Base-by-base conservation (phyloP, 2,329 filamentous ascomycete species). In the Cercospora canescens region DNA sequence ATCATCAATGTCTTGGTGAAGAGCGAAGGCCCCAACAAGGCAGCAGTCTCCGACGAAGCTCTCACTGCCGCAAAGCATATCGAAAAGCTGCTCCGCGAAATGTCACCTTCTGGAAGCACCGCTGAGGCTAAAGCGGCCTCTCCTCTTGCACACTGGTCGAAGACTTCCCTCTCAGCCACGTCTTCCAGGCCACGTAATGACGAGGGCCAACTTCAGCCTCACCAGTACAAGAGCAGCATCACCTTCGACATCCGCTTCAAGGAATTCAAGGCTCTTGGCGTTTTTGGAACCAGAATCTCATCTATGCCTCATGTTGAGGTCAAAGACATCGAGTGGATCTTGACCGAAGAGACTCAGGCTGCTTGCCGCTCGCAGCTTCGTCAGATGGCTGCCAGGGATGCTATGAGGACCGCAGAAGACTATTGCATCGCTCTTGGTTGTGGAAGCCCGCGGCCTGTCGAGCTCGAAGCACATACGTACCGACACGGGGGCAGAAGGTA, bases 171-270 rank as follows among this genome's bases (percentile, higher is more conserved):
- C 7, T 66, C 70, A 16, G 61, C 70, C 4, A 68, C 67, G 3
- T 68, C 61, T 16, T 60, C 67, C 26, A 28, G 66, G 0, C 63
- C 70, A 0, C 32, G 18, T 14, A 56, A 64, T n/a, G 30, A 63
- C 37, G 57, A 67, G 2, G 63, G 48, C 39, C 24, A 65, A 14
- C 26, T 50, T 5, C 24, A 60, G 6, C 39, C 28, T 6, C 57
- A 63, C 2, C 45, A 63, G 21, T 72, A 68, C 48, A 58, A 54
- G 21, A 60, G 63, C 12, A 65, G 34, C 6, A 65, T 73, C 14
- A 64, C 34, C 0, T 73, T 72, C 61, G 71, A 73, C 59, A 70
- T 73, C 28, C 64, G 71, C 16, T 73, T 73, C 65, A 66, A 69
- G 30, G 69, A 72, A 12, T 73, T 73, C 64, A 68, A 67, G n/a